Percentiles rank a stretch among this genome's conserved stretches.
Conservation (phyloP, 139 green algal species). For the Picochlorum sp. region DNA sequence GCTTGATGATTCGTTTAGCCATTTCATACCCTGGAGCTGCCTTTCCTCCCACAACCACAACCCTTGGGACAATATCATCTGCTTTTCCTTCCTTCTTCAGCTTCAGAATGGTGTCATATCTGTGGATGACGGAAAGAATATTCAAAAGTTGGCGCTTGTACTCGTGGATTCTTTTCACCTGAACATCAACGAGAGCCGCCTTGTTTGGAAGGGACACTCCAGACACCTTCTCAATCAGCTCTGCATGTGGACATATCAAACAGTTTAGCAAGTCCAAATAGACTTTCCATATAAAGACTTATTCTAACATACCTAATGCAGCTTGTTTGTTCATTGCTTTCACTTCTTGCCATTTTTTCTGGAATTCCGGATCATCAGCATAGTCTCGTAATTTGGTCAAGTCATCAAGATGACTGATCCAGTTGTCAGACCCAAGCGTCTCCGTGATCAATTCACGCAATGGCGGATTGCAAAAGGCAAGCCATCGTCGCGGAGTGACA, state of each 20-base stretch:
- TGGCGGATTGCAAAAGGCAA: constrained; percentile 93
- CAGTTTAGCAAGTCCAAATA: neutral
- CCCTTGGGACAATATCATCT: constrained; percentile 72
- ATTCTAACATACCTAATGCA: neutral
- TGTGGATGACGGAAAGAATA: constrained; percentile 74
- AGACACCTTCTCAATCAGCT: constrained; percentile 60
- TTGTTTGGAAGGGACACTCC: constrained; percentile 59
- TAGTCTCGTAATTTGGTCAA: constrained; percentile 38
- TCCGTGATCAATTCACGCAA: constrained; percentile 81
- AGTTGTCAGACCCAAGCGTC: constrained; percentile 78
- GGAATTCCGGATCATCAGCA: constrained; percentile 51
- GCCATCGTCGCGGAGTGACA: constrained; percentile 76
- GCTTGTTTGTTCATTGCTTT: constrained; percentile 77
- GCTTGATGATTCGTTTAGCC: constrained; percentile 97
- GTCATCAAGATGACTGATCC: constrained; percentile 74
- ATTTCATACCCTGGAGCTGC: constrained; percentile 93
- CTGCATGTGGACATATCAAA: constrained; percentile 14
- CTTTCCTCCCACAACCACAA: constrained; percentile 95
- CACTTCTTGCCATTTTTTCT: constrained; percentile 66
- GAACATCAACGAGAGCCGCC: constrained; percentile 89
- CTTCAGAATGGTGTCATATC: constrained; percentile 86
- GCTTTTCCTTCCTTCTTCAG: constrained; percentile 78
- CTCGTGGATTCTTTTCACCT: constrained; percentile 97
- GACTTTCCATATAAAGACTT: neutral
- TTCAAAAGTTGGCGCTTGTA: constrained; percentile 99